Evolutionary conservation across 129 eudicot genomes (phyloP).

Genomic region (Artemisia tridentata): DNA sequence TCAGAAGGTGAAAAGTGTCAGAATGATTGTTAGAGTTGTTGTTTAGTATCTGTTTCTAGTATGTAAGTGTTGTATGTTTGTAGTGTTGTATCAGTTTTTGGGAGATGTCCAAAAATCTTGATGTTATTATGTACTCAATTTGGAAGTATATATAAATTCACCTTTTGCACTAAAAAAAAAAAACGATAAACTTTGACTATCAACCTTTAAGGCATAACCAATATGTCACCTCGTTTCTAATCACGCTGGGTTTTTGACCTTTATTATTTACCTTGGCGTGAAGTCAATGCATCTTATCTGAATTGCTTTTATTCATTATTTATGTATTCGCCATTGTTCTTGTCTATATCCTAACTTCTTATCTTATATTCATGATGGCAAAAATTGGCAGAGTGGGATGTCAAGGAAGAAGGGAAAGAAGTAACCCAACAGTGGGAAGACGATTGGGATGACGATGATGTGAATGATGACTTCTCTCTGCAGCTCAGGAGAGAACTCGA

Average conservation of each 20-base stretch:
- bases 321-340: not conserved
- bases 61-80: no score
- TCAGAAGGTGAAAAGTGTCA: no score
- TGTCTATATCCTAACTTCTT: conserved; percentile 7
- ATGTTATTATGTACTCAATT: no score
- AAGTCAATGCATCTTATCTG: not conserved
- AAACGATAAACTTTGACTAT: no score
- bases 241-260: not conserved
- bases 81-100: no score
- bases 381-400: conserved; percentile 60
- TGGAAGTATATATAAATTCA: no score
- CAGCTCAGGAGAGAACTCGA: conserved; percentile 79
- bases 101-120: no score
- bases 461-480: conserved; percentile 79
- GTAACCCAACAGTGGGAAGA: conserved; percentile 91
- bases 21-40: no score
- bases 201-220: not conserved
- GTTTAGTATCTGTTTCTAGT: no score
- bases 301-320: not conserved
- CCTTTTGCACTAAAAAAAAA: no score
- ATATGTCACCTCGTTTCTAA: not conserved
- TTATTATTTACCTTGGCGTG: not conserved
- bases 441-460: conserved; percentile 97
- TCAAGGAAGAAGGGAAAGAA: conserved; percentile 68
- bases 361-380: conserved; percentile 14